Base-by-base conservation (phyloP, 805 yeast genomes). In the Barnettozyma wickerhamii region DNA sequence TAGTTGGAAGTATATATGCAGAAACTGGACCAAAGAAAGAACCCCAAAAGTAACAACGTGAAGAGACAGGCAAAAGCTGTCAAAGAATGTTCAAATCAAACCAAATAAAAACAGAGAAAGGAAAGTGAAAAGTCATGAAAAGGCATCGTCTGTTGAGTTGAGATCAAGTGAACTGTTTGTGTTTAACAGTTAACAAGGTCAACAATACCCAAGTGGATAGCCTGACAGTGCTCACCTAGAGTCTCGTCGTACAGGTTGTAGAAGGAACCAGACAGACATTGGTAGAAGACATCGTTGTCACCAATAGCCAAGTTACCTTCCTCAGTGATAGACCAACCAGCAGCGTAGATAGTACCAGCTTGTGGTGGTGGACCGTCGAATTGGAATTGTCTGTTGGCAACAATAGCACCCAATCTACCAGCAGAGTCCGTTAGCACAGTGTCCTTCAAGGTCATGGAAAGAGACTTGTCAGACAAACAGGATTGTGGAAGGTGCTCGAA, bases 361-460 rank as follows among this genome's bases (percentile, higher is more conserved):
- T 83, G 91, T 58, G 90, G 89, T 67, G 86, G 84, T 48, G 88
- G 87, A 59, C 90, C 90, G 62, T 83, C 91, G 57, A 83, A 83
- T 69, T 83, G 91, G 76, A 83, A 83, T 69, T 83, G 91, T 70
- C 84, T 73, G 79, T 82, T 83, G 40, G 89, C 80, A 53, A 83
- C 91, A 64, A 83, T 81, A 37, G 88, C 75, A 52, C 90, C 90
- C 50, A 83, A 65, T 74, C 91, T 78, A 35, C 84, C 84, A 46
- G 66, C 50, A 27, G 72, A 58, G 56, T 83, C 91, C 10, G 66
- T 72, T 55, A 84, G 68, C 36, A 76, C 55, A 50, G 78, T 64
- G 28, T 55, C 66, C 29, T 68, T 63, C 56, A 84, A 71, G 28
- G 71, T 66, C 72, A 82, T 68, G 33, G 79, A 66, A 55, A 84